These are phyloP conservation scores for Agaricus blazei DNA, from an alignment of 768 basidiomycete species.

Conservation along the genomic window DNA sequence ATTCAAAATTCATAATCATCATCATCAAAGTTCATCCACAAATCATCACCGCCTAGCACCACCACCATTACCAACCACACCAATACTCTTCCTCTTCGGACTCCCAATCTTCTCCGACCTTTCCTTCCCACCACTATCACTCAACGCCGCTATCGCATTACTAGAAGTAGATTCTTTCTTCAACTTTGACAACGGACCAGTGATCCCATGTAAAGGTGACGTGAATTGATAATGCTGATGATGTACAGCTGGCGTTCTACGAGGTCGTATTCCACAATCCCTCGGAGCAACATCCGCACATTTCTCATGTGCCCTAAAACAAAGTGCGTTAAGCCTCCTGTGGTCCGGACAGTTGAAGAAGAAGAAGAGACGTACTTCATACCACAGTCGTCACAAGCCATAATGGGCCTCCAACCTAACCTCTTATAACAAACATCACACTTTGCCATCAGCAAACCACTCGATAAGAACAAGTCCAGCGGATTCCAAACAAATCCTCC, in stretches of 20 bases:
- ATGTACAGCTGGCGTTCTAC: not conserved
- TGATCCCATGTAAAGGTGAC: conserved; percentile 22
- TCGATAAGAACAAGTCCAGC: conserved; percentile 73
- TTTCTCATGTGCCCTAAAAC: conserved; percentile 71
- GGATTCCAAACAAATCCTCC: conserved; percentile 62
- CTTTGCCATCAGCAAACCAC: conserved; percentile 64
- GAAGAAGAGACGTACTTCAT: conserved; percentile 44
- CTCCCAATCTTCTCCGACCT: conserved; percentile 11
- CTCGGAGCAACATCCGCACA: conserved; percentile 80
- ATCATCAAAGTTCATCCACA: too few relatives aligned
- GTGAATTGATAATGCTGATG: not conserved
- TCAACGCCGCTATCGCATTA: conserved; percentile 17
- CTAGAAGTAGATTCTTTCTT: conserved; percentile 21
- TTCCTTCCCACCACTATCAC: conserved; percentile 19
- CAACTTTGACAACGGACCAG: conserved; percentile 35
- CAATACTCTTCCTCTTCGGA: conserved; percentile 20
- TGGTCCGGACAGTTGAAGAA: conserved; percentile 3
- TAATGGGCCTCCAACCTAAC: conserved; percentile 79
- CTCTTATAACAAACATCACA: conserved; percentile 82
- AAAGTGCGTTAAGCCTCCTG: conserved; percentile 6
- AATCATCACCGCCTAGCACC: too few relatives aligned
- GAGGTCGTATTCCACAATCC: conserved; percentile 58
- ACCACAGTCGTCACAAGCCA: conserved; percentile 89
- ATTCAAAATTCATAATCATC: too few relatives aligned
- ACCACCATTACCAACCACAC: not conserved